Evolutionary conservation across 2,329 filamentous ascomycete genomes (phyloP), one percentile per base, ranked within the genome.

Genomic region (Tolypocladium pustulatum): DNA sequence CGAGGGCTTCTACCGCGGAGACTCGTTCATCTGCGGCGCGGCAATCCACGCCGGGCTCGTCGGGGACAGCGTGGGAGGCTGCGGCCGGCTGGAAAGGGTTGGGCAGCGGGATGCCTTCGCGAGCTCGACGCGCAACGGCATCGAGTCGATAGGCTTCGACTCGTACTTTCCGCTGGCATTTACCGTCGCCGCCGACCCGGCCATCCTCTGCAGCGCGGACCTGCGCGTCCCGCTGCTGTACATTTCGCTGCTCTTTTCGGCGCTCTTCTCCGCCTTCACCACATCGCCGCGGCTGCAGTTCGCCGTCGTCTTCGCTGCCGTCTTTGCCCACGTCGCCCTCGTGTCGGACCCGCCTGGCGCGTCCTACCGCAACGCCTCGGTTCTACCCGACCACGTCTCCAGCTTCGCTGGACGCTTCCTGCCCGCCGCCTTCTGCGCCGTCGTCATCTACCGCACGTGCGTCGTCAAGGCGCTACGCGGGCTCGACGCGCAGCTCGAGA

Each of bases 301-400:
- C 79, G 90, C 90, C 71, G 86, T 86, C 56, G 80, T 85, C 41
- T 97, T 97, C 66, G 79, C 86, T 57, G 89, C 88, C 65, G 78
- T 96, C 41, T 97, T 96, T 74, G 90, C 89, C 76, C 91, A 96
- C 63, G 89, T 96, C n/a, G 92, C 90, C 10, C 81, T 97, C 65
- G 93, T 91, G 13, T 91, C 90, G 1, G 93, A 99, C 68, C 89
- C 91, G 1, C 93, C 94, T 59, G 79, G 88, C 22, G 83, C 81
- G 10, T 80, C 97, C 2, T 79, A 97, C 61, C 93, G 90, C 54
- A 83, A 87, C 56, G 81, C 94, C 5, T 71, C 49, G 27, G 49
- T 52, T 13, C 30, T 52, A 9, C 49, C 49, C 17, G 49, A 52
- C 49, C 49, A 9, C 49, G 30, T 52, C 9, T 34, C 27, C 17